Evolutionary conservation across 1,284 basidiomycete genomes (phyloP), one percentile per base, ranked within the genome.

Genomic region (Ceratobasidium sp.): DNA sequence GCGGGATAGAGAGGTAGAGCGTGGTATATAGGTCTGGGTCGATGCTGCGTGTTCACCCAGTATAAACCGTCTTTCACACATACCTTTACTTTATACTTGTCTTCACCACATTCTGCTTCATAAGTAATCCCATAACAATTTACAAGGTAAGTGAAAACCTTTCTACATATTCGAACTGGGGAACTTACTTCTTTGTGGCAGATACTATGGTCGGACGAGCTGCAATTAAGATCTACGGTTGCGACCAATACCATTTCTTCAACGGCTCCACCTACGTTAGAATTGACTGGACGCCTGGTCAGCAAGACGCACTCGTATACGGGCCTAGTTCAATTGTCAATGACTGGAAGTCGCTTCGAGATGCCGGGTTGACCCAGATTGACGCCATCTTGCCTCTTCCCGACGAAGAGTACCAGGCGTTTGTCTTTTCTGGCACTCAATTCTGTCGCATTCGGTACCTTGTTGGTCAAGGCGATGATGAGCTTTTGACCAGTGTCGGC

Each of bases 331-430:
- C 46, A 23, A 66, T 66, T 40, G 53, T n/a, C n/a, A 68, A 55
- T 26, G 73, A 72, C 40, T 72, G 73, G 53, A 51, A 51, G 10
- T 67, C 63, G 7, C 44, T 66, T 33, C 40, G 66, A 18, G 63
- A 77, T 33, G 51, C 73, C 51, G 73, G 73, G 1, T 77, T 77
- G n/a, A 42, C 39, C 2, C 64, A 42, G 12, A 53, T 77, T 40
- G 73, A 77, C 53, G 64, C 63, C 10, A 66, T 55, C 40, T 40
- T 77, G 3, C 73, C 73, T n/a, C 51, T 77, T 26, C 63, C 73
- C 0, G 73, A 39, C 10, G 28, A 68, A 64, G 39, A 44, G 3
- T 46, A 77, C 53, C 39, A 64, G 1, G 44, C 73, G 10, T 77
- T 67, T 40, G 51, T 68, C 46, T 77, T 77, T 51, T 67, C 61